Evolutionary conservation across 164 flowering plant genomes (phyloP), one percentile per base, ranked within the genome.

Genomic region (Hamamelis virginiana): DNA sequence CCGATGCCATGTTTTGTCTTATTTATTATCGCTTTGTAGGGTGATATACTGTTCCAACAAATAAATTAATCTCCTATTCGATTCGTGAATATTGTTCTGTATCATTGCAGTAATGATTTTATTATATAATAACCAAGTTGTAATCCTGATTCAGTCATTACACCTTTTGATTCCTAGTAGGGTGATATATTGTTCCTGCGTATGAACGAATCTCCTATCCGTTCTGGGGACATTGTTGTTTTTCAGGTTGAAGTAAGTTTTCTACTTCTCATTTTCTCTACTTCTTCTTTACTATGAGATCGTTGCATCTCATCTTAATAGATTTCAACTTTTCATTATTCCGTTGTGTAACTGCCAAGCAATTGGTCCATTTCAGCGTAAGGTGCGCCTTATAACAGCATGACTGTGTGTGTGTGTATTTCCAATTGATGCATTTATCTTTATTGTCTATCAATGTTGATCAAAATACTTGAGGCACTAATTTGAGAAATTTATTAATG

Each of bases 121-220:
- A 2, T 25, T 57, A 26, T 25, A 13, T 22, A 12, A 4, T 23
- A 22, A 57, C 26, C 26, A 28, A 57, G 26, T 57, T 9, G 11
- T 2, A 10, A 9, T 57, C 33, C 26, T 15, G 41, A 33, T 33
- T 6, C 2, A 33, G 0, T 62, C 25, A 14, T 13, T 41, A 43
- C 5, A 18, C 19, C 10, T 44, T 62, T 38, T 38, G 6, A 9
- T 62, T 63, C 41, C 52, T 75, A 64, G 78, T 79, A 91, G 97
- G 97, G 96, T 12, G 96, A 92, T 71, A 80, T 88, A 26, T 66
- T 92, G 76, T 87, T 90, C 77, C 70, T 90, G 53, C 83, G 79
- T 56, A 83, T 83, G 90, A 84, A 76, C 65, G 66, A 85, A 19
- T 76, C 77, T 16, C 89, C 94, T 8, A 78, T 89, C 65, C 89